Percentiles rank a stretch among this genome's conserved stretches.
phyloP scores from a whole-genome alignment of 108 stramenopile genomes.

The Mediolabrus comicus region DNA sequence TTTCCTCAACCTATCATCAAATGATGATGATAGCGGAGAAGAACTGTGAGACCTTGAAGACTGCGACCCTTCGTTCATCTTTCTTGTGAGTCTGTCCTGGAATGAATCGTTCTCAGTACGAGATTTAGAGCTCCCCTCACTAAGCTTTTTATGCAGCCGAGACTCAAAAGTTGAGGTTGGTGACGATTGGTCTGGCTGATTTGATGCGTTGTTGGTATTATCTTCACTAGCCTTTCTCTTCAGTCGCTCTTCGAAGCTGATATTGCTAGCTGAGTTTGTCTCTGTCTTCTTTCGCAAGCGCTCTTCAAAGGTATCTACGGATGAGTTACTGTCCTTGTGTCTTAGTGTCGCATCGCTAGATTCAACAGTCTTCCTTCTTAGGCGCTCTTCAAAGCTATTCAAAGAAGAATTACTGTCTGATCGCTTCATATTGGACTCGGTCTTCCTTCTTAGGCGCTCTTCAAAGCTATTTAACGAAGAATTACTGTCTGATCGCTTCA shows the following conservation, averaged over 20 bases:
- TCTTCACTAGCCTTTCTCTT: neutral
- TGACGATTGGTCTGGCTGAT: no score
- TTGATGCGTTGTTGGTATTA: neutral
- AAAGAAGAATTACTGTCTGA: neutral
- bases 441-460: neutral
- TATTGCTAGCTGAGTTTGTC: neutral
- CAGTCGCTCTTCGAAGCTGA: neutral
- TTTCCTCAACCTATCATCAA: neutral
- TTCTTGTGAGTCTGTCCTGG: neutral
- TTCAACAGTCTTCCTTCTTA: neutral
- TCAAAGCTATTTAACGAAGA: neutral
- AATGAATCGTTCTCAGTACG: neutral
- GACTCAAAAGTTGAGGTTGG: neutral
- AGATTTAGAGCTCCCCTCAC: neutral
- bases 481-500: neutral
- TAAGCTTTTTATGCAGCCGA: neutral
- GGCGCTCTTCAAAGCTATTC: neutral
- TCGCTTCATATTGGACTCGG: neutral
- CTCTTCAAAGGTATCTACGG: neutral
- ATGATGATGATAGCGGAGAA: neutral
- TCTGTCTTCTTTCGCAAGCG: neutral
- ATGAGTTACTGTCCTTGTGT: neutral
- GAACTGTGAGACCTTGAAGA: neutral
- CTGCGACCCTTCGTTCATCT: neutral
- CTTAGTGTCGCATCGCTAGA: neutral